Base-by-base conservation (phyloP, 2,329 filamentous ascomycete genomes). In the Fusarium dlaminii region DNA sequence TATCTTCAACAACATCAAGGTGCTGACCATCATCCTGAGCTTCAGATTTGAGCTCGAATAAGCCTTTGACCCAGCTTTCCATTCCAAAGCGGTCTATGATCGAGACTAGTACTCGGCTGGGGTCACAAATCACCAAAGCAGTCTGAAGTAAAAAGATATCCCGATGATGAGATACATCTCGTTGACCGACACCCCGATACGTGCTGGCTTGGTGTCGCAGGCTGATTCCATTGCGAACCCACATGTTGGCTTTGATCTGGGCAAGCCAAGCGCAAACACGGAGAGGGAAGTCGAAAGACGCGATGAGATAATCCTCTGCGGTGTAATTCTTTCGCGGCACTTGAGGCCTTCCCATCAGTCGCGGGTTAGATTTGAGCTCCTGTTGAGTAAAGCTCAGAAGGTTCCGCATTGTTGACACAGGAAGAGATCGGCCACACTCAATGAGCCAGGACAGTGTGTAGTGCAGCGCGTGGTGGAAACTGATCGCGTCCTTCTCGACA, bases 221-320 rank as follows among this genome's bases (percentile, higher is more conserved):
- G 78, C 96, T 98, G 79, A 99, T 94, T 5, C 96, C 96, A 80
- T 99, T 99, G 63, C 96, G 91, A 72, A 99, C 96, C 96, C 97
- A 99, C 91, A 98, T 97, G 58, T 95, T 94, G 24, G 96, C 95
- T 82, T 97, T 98, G 91, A 99, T 98, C 84, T 99, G 97, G 11
- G 96, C 94, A 37, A 99, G 87, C 96, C 96, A 99, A 27, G 94
- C 95, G 80, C 95, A 98, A 2, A 98, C 95, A 59, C 97, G 90
- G 8, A 99, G 86, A 2, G 97, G 96, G 78, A 94, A 98, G 81
- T 99, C 96, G 78, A 99, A 98, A 58, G 95, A 90, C 5, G 93
- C 92, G 81, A 98, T 91, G 29, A 98, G 86, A 78, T 95, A 92
- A 80, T 97, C 94, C 77, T 97, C 93, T 0, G 92, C 84, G 0